Evolutionary conservation across 148 eudicot genomes (phyloP), one percentile per base, ranked within the genome.

Genomic region (Nyssa sinensis): DNA sequence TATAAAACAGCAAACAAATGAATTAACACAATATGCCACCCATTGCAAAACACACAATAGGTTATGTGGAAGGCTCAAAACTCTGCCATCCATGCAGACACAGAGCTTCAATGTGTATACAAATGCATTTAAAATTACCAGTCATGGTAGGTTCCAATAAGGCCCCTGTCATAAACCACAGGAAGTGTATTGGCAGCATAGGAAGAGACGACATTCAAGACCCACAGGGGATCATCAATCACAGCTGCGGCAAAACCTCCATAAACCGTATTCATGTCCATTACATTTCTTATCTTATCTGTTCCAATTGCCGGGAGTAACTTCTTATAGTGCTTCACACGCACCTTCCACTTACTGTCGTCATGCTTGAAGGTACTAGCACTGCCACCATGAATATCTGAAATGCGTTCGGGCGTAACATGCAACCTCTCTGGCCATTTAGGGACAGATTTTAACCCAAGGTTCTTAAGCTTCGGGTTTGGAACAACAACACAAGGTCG

Each of bases 211-310:
- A 89, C 98, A 69, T 93, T 93, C 98, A 93, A 89, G 35, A 93
- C 98, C 98, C 98, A 93, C 70, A 89, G 66, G 8, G 96, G 96
- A 85, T 87, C 86, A 74, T 81, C 81, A 25, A 82, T 67, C 44
- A 93, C 19, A 65, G 88, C 87, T 1, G 96, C 96, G 41, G 98
- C 98, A 19, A 93, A 85, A 55, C 98, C 97, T 67, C 98, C 98
- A 70, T 89, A 93, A 31, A 85, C 2, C 0, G 98, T 93, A 77
- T 93, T 91, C 98, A 93, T 91, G 77, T 93, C 98, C 97, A 93
- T 93, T 9, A 91, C 93, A 75, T 93, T 93, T 55, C 98, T 72
- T 55, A 93, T 88, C 84, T 93, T 81, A 69, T 91, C 86, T 37
- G 80, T 93, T 33, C 97, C 97, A 33, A 93, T 59, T 3, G 75